A percentile compares a stretch with the other conserved stretches of the same genome.
phyloP scores from a whole-genome alignment of 331 rosid genomes.

The Rosa hybrid region DNA sequence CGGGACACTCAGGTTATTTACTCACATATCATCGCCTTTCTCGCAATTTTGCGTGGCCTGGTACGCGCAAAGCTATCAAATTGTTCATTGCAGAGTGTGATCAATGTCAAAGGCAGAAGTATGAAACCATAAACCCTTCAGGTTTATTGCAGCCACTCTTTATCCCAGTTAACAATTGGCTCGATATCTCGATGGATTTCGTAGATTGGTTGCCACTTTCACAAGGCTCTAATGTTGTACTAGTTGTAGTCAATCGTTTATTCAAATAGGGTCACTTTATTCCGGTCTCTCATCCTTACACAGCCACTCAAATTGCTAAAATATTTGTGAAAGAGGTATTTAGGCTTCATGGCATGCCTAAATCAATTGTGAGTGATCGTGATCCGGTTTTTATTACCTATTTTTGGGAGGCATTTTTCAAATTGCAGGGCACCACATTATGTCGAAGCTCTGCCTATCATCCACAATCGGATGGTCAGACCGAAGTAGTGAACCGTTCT shows the following conservation, averaged over 20 bases:
- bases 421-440: too few relatives aligned
- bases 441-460: neutral
- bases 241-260: neutral
- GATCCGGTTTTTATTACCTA: neutral
- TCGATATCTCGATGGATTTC: neutral
- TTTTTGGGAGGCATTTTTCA: neutral
- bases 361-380: neutral
- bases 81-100: neutral
- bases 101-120: neutral
- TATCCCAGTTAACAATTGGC: neutral
- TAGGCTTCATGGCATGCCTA: neutral
- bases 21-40: too few relatives aligned
- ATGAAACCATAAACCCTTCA: accelerated
- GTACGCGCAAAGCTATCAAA: neutral
- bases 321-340: neutral
- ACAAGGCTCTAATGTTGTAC: accelerated
- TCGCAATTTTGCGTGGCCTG: neutral
- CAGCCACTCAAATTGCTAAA: accelerated
- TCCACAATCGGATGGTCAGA: neutral
- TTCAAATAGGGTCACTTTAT: neutral
- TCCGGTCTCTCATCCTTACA: neutral
- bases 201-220: neutral
- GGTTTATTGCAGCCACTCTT: neutral
- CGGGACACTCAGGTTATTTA: too few relatives aligned
- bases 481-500: accelerated